A percentile compares a stretch with the other conserved stretches of the same genome.
Conservation (phyloP, 2,329 filamentous ascomycete genomes). For the Fusarium sp. region DNA sequence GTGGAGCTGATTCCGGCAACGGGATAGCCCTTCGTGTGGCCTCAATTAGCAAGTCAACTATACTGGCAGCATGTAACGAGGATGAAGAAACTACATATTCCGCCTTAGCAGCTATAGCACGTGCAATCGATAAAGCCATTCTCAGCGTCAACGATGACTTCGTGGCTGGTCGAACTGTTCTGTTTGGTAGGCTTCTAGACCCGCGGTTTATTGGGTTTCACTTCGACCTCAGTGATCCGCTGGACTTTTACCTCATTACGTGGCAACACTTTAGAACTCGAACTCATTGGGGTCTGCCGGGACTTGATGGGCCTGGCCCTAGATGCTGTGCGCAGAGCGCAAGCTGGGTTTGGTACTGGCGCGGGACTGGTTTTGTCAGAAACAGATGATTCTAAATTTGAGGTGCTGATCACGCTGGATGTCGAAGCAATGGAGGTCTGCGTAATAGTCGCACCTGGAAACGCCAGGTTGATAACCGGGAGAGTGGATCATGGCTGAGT, state of each 20-base stretch:
- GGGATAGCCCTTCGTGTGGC: neutral
- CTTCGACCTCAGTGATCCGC: neutral
- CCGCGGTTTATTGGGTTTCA: neutral
- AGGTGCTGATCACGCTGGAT: neutral
- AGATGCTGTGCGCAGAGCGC: neutral
- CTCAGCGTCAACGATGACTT: neutral
- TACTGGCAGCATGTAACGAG: neutral
- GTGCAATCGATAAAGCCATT: rapidly evolving
- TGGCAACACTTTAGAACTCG: neutral
- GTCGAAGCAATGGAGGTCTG: neutral
- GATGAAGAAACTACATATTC: neutral
- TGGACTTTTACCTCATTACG: neutral
- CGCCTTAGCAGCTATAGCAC: rapidly evolving
- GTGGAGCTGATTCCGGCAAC: neutral
- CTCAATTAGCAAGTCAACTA: neutral
- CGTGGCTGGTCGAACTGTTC: neutral
- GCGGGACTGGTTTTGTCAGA: neutral
- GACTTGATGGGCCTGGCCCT: rapidly evolving
- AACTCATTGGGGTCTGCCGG: rapidly evolving
- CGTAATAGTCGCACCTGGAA: neutral
- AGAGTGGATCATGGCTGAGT: rapidly evolving
- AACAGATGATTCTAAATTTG: rapidly evolving
- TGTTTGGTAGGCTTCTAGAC: rapidly evolving
- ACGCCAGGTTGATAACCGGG: rapidly evolving
- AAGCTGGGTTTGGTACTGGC: neutral